A percentile compares a stretch with the other conserved stretches of the same genome.
These are phyloP conservation scores for Phytophthora aleatoria DNA, from an alignment of 352 stramenopile genomes.

Conservation along the genomic window DNA sequence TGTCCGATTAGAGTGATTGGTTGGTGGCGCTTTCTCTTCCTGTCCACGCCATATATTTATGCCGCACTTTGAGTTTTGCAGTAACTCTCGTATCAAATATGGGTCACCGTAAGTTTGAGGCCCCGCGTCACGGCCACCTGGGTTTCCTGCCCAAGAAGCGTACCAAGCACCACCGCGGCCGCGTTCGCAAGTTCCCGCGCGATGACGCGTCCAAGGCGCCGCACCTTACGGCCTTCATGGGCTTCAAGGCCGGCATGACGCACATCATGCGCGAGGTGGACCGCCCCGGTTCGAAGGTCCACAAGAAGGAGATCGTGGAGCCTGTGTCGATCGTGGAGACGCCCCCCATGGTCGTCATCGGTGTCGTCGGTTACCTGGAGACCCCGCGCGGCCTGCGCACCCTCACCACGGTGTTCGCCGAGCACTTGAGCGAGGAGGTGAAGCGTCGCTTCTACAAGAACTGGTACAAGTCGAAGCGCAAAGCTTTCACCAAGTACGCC, in stretches of 20 bases:
- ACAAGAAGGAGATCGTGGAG: conserved; percentile 99
- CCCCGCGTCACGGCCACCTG: conserved; percentile 96
- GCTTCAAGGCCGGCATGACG: conserved; percentile 99
- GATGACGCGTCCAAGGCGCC: conserved; percentile 96
- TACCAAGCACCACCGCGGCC: conserved; percentile 99
- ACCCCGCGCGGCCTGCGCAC: conserved; percentile 98
- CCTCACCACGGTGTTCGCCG: conserved; percentile 99
- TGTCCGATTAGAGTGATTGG: conserved; percentile 35
- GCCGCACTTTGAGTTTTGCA: conserved; percentile 85
- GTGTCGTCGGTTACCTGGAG: conserved; percentile 99
- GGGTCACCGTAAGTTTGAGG: conserved; percentile 99
- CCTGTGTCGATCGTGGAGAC: conserved; percentile 99
- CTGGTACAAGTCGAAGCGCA: conserved; percentile 99
- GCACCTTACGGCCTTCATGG: conserved; percentile 99
- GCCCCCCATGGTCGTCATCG: conserved; percentile 99
- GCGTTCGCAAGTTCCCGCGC: conserved; percentile 99
- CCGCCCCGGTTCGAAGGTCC: conserved; percentile 98
- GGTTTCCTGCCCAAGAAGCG: conserved; percentile 99
- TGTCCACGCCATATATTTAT: no score
- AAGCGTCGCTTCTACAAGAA: conserved; percentile 99
- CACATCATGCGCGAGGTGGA: conserved; percentile 99
- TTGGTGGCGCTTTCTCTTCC: conserved; percentile 18
- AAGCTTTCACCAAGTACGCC: conserved; percentile 99
- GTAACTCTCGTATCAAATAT: conserved; percentile 85
- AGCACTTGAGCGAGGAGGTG: conserved; percentile 99